Conservation (phyloP, 208 protist genomes). For the Trypanosoma cruzi region DNA sequence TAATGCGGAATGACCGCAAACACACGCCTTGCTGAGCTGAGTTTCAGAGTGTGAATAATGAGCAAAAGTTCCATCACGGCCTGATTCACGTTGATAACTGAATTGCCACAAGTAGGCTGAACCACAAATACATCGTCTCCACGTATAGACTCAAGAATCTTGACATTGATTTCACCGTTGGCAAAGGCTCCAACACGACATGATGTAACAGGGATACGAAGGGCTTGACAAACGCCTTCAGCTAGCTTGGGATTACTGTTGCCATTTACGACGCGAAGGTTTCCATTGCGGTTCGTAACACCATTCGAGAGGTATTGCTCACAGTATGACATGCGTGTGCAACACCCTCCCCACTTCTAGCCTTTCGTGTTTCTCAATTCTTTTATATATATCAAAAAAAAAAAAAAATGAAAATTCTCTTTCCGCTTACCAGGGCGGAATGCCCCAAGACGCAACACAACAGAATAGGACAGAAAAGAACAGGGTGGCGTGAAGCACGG, state of each 20-base stretch:
- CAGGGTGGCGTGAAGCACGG: too few species aligned
- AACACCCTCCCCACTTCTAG: not conserved
- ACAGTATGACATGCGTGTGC: not conserved
- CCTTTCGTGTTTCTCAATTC: not conserved
- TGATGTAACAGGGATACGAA: slow-evolving; percentile 71
- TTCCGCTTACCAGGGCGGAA: not conserved
- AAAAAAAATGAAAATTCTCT: too few species aligned
- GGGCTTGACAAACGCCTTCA: slow-evolving; percentile 69
- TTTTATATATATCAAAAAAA: too few species aligned
- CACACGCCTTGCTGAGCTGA: slow-evolving; percentile 89
- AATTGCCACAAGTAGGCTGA: slow-evolving; percentile 94
- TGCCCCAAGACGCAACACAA: not conserved
- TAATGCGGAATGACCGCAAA: slow-evolving; percentile 97
- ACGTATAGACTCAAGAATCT: slow-evolving; percentile 86
- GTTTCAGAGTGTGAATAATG: slow-evolving; percentile 93
- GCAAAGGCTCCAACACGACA: slow-evolving; percentile 82
- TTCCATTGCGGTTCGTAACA: slow-evolving; percentile 55
- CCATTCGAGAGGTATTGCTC: slow-evolving; percentile 4
- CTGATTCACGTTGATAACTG: slow-evolving; percentile 85
- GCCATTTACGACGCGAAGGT: slow-evolving; percentile 82
- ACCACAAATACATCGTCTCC: slow-evolving; percentile 97
- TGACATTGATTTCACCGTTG: slow-evolving; percentile 90
- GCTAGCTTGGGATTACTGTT: slow-evolving; percentile 90
- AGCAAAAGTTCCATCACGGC: slow-evolving; percentile 96
- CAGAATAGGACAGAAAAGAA: too few species aligned